Evolutionary conservation across 108 stramenopile genomes (phyloP).

Genomic region (Epithemia pelagica): DNA sequence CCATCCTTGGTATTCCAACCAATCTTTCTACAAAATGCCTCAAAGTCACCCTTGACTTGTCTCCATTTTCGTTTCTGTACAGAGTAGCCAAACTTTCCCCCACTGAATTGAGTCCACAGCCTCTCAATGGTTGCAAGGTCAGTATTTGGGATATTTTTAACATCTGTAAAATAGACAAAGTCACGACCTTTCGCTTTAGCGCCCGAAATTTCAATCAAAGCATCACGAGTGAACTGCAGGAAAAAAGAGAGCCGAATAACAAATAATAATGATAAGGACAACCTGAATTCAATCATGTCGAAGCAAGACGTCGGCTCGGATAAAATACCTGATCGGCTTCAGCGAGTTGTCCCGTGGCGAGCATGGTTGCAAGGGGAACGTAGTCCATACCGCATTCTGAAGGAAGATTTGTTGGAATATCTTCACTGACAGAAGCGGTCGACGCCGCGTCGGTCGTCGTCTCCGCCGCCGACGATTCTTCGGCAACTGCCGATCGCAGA

Average conservation of each 20-base stretch:
- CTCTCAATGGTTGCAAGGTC: conserved; percentile 94
- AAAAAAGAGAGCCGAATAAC: conserved; percentile 5
- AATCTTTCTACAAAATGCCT: conserved; percentile 88
- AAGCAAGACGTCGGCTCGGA: no score
- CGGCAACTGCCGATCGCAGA: background rate
- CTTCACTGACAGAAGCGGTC: conserved; percentile 36
- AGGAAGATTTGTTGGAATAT: conserved; percentile 80
- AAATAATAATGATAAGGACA: conserved; percentile 15
- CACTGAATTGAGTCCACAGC: conserved; percentile 90
- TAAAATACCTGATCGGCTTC: conserved; percentile 82
- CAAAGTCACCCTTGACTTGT: conserved; percentile 87
- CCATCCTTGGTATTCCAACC: conserved; percentile 95
- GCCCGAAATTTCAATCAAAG: conserved; percentile 86
- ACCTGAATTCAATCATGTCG: no score
- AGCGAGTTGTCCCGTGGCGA: conserved; percentile 80
- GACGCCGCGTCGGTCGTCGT: conserved; percentile 28
- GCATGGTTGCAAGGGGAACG: conserved; percentile 85
- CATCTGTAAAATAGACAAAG: conserved; percentile 97
- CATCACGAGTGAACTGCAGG: conserved; percentile 88
- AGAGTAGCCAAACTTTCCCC: conserved; percentile 92
- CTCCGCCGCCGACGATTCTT: conserved; percentile 46
- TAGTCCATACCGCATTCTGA: conserved; percentile 88
- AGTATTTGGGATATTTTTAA: conserved; percentile 81
- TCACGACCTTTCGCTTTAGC: conserved; percentile 79
- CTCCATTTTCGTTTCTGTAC: conserved; percentile 91